Conservation (phyloP, 140 eudicot species). For the Cichorium intybus region DNA sequence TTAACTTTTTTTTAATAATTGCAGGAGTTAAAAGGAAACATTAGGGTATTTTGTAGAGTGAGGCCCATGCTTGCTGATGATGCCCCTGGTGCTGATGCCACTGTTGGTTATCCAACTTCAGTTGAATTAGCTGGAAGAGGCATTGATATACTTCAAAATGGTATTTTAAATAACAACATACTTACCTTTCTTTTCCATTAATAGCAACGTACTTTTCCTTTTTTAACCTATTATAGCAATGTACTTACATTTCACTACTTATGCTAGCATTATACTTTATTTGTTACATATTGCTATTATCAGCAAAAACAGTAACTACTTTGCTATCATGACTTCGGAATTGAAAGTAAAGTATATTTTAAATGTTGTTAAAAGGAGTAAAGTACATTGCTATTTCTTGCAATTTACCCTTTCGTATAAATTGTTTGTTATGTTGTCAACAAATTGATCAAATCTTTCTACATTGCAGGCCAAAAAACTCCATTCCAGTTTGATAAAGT, state of each 20-base stretch:
- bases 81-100: slow-evolving; percentile 50
- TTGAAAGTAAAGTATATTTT: no score
- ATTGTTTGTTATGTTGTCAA: neutral
- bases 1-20: neutral
- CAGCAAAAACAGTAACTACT: no score
- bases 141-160: slow-evolving; percentile 68
- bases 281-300: no score
- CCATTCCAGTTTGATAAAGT: slow-evolving; percentile 90
- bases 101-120: slow-evolving; percentile 57
- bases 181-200: no score
- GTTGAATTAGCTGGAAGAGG: slow-evolving; percentile 70
- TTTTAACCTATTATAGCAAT: no score
- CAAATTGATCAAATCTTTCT: neutral
- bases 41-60: slow-evolving; percentile 94
- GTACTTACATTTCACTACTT: no score
- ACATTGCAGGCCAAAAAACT: slow-evolving; percentile 62
- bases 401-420: no score
- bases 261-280: no score
- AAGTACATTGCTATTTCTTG: no score
- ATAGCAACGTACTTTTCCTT: no score
- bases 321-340: no score
- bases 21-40: slow-evolving; percentile 95
- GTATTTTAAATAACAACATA: slow-evolving; percentile 37
- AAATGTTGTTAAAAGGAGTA: no score
- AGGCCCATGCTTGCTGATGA: slow-evolving; percentile 84